Conservation (phyloP, 352 stramenopile species). For the Blastocystis sp. region DNA sequence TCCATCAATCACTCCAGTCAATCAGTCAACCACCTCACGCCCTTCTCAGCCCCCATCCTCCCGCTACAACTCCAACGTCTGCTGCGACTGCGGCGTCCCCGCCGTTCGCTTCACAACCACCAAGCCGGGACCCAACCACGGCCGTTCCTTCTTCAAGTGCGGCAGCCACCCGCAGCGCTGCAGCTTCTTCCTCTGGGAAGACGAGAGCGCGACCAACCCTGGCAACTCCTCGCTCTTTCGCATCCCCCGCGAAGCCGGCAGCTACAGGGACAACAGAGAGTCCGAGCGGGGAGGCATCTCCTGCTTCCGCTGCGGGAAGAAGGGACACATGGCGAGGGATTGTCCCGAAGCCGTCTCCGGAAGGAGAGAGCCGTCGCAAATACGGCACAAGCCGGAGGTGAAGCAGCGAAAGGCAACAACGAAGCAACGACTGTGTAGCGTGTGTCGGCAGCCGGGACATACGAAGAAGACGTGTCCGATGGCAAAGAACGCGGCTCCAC, state of each 20-base stretch:
- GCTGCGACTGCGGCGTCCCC: background rate
- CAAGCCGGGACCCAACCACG: conserved; percentile 49
- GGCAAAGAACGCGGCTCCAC: background rate
- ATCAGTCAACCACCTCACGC: too few species aligned
- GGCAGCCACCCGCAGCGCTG: conserved; percentile 44
- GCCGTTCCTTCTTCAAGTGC: conserved; percentile 53
- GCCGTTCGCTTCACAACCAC: background rate
- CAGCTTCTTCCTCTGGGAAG: conserved; percentile 43
- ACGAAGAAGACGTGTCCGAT: conserved; percentile 4
- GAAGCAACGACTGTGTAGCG: background rate
- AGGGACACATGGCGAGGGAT: background rate
- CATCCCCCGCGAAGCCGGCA: background rate
- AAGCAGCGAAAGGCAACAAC: background rate
- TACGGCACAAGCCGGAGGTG: background rate
- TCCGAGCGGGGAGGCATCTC: too few species aligned
- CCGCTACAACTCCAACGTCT: background rate
- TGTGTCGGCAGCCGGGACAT: conserved; percentile 4
- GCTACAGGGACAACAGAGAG: too few species aligned
- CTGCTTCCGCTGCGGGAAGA: conserved; percentile 21
- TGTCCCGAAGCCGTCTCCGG: background rate
- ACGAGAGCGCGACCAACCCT: background rate
- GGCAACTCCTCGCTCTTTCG: background rate
- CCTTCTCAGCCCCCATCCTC: too few species aligned
- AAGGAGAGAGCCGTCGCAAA: too few species aligned
- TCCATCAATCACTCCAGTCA: background rate